Base-by-base conservation (phyloP, 208 protist genomes). In the Trypanosoma melophagium region DNA sequence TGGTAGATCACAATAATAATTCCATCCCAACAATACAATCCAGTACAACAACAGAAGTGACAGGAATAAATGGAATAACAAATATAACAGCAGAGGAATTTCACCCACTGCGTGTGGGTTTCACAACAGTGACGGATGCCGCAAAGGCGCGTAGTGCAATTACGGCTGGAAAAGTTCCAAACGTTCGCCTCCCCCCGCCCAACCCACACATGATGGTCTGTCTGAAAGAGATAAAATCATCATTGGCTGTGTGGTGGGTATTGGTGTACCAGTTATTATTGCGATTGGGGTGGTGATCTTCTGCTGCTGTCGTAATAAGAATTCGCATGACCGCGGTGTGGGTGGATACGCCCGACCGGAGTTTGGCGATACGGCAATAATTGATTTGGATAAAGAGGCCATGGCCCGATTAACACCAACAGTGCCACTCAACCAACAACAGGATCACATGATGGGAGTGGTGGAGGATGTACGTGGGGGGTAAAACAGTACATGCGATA, bases 221-320 rank as follows among this genome's bases (percentile, higher is more conserved):
- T 35, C 51, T 4, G n/a, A 25, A 10, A 49, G 17, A 7, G 28
- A 67, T 12, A 67, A 67, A 44, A 40, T 67, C 8, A 59, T 67
- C 17, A 21, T 58, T 25, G 51, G 50, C 31, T 59, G 51, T 28
- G 50, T 49, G 25, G 17, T 58, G 0, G 61, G 47, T 28, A 56
- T 66, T 55, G 60, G 60, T 2, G 17, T 54, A 17, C 60, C 31
- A 17, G 1, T 66, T 31, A 41, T 66, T 25, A 54, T 66, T 40
- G 38, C 38, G 4, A 16, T 67, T 2, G 22, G 10, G 7, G n/a
- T 57, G 5, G 47, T 28, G 16, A 55, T 52, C 17, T 49, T n/a
- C 24, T 56, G 42, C 24, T 66, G n/a, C 42, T 22, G 25, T 24
- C n/a, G 47, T 7, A 0, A 24, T 13, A 47, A 4, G 0, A 52